phyloP scores from a whole-genome alignment of 2,329 filamentous ascomycete species.

The Emmonsiellopsis sp. region DNA sequence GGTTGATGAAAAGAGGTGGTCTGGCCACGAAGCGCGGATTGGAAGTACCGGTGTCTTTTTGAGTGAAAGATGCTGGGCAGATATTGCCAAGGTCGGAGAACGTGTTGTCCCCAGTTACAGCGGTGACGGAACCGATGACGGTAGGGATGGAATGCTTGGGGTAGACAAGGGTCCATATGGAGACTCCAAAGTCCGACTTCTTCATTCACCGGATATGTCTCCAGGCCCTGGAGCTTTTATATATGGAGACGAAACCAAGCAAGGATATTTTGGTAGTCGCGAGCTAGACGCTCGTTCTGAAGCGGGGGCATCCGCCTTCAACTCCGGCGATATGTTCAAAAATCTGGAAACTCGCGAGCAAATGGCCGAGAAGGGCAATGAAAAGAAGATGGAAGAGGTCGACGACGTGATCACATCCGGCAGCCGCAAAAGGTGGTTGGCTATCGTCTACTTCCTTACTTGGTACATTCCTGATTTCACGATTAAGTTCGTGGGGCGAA shows the following conservation, averaged over 20 bases:
- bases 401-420: conserved; percentile 70
- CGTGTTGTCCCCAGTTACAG: conserved; percentile 47
- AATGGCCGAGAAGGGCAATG: conserved; percentile 90
- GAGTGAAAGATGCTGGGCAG: conserved; percentile 91
- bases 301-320: conserved; percentile 81
- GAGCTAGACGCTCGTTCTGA: conserved; percentile 83
- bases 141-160: conserved; percentile 53
- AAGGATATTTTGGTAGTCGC: conserved; percentile 69
- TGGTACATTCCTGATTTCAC: conserved; percentile 80
- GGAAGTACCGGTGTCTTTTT: conserved; percentile 92
- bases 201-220: conserved; percentile 36
- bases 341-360: conserved; percentile 89
- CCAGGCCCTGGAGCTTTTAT: conserved; percentile 51
- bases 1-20: conserved; percentile 89
- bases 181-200: conserved; percentile 48
- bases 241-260: conserved; percentile 64
- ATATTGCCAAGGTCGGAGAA: conserved; percentile 68
- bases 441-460: conserved; percentile 71
- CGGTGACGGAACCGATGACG: conserved; percentile 47
- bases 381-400: conserved; percentile 81
- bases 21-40: conserved; percentile 77
- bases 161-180: conserved; percentile 30
- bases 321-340: conserved; percentile 94
- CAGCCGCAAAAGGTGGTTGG: conserved; percentile 84
- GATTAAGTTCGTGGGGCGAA: conserved; percentile 66